Evolutionary conservation across 179 eudicot species (phyloP).

Genomic region (Vitellaria paradoxa): DNA sequence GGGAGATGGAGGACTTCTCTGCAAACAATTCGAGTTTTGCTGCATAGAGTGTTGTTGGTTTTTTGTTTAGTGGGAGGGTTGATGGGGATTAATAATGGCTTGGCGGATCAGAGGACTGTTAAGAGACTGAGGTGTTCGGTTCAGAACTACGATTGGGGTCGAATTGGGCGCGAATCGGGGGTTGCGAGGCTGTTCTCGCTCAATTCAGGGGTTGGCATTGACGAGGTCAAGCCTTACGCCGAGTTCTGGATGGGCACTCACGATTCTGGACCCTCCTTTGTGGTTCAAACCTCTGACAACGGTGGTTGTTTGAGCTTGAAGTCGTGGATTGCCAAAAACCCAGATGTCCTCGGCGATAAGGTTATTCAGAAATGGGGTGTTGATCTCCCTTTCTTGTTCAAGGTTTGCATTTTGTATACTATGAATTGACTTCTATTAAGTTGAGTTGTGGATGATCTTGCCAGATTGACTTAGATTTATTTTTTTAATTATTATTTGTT

Average conservation of each 20-base stretch:
- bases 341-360: slow-evolving; percentile 63
- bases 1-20: not conserved
- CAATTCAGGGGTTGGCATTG: slow-evolving; percentile 50
- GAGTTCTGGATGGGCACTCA: slow-evolving; percentile 99
- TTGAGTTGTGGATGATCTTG: not conserved
- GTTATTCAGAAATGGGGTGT: slow-evolving; percentile 71
- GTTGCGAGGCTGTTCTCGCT: slow-evolving; percentile 50
- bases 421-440: not conserved
- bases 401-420: slow-evolving; percentile 36
- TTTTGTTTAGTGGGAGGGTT: no score
- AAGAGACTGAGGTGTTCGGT: slow-evolving; percentile 59
- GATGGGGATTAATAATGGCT: slow-evolving; percentile 14
- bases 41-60: not conserved
- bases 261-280: slow-evolving; percentile 76
- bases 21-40: not conserved
- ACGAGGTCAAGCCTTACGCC: slow-evolving; percentile 58
- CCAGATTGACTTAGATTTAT: not conserved
- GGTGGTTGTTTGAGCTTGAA: slow-evolving; percentile 43
- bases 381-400: slow-evolving; percentile 85
- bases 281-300: slow-evolving; percentile 22
- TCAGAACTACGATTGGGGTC: slow-evolving; percentile 77
- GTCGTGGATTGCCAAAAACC: slow-evolving; percentile 71
- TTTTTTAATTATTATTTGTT: not conserved
- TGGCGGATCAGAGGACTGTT: slow-evolving; percentile 18
- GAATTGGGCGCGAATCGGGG: slow-evolving; percentile 47